A percentile compares a stretch with the other conserved stretches of the same genome.
phyloP scores from a whole-genome alignment of 1,284 basidiomycete species.

The Cryptococcus floricola region DNA sequence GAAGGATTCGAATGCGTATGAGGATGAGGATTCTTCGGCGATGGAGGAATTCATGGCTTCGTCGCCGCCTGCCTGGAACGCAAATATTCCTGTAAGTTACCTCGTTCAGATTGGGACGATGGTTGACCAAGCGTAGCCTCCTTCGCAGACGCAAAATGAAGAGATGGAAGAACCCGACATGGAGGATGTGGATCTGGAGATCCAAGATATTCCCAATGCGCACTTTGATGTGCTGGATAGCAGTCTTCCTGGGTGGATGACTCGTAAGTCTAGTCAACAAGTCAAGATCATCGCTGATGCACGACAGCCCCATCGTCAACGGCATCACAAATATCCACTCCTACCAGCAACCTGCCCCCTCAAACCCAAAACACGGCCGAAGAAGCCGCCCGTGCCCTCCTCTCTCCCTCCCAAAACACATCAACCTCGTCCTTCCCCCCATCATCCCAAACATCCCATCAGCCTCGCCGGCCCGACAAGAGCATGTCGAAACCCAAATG shows the following conservation, averaged over 20 bases:
- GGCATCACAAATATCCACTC: slow-evolving; percentile 7
- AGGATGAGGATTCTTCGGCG: slow-evolving; percentile 46
- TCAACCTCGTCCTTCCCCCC: neutral
- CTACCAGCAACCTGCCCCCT: slow-evolving; percentile 2
- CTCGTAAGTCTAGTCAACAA: slow-evolving; percentile 19
- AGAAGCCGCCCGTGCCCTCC: slow-evolving; percentile 39
- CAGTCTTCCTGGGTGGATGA: slow-evolving; percentile 61
- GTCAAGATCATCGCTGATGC: neutral
- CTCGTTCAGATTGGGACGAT: neutral
- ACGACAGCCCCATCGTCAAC: slow-evolving; percentile 9
- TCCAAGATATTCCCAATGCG: slow-evolving; percentile 56
- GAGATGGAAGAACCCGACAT: slow-evolving; percentile 57
- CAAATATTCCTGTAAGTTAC: slow-evolving; percentile 39
- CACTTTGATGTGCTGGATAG: slow-evolving; percentile 80
- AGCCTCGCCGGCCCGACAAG: slow-evolving; percentile 26
- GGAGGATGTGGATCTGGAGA: slow-evolving; percentile 55
- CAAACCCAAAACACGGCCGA: slow-evolving; percentile 27
- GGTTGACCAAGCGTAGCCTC: slow-evolving; percentile 11
- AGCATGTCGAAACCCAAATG: slow-evolving; percentile 63
- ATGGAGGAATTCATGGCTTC: slow-evolving; percentile 54
- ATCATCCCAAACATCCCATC: slow-evolving; percentile 10
- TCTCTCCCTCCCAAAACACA: slow-evolving; percentile 11
- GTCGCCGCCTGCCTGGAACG: slow-evolving; percentile 55
- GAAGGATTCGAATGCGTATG: slow-evolving; percentile 56
- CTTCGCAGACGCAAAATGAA: slow-evolving; percentile 20